Percentiles rank a stretch among this genome's conserved stretches.
Evolutionary conservation across 257 asterid species (phyloP).

Genomic region (Dorcoceras hygrometricum): DNA sequence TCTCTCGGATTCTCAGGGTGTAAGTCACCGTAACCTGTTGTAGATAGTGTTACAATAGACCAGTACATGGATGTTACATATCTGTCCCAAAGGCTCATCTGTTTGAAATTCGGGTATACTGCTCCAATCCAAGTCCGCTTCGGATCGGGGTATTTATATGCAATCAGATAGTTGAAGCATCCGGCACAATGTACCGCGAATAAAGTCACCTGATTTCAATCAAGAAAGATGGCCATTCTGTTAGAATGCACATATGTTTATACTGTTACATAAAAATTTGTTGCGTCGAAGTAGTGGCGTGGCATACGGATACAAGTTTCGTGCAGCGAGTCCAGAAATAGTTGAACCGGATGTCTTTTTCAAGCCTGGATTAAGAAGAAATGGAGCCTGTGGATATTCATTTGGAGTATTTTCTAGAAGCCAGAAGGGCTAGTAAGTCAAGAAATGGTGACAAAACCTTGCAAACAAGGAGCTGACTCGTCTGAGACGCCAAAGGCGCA

Average conservation of each 20-base stretch:
- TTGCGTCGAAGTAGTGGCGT: slow-evolving; percentile 9
- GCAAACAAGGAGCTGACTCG: slow-evolving; percentile 84
- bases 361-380: slow-evolving; percentile 49
- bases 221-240: neutral
- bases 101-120: slow-evolving; percentile 47
- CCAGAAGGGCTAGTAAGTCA: slow-evolving; percentile 13
- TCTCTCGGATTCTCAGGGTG: slow-evolving; percentile 84
- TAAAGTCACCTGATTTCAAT: slow-evolving; percentile 67
- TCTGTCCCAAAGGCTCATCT: slow-evolving; percentile 67
- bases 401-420: neutral
- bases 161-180: slow-evolving; percentile 85
- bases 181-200: slow-evolving; percentile 95
- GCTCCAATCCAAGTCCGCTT: slow-evolving; percentile 87
- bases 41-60: slow-evolving; percentile 94
- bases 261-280: too few relatives aligned
- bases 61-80: slow-evolving; percentile 83
- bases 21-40: slow-evolving; percentile 95
- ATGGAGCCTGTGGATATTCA: neutral
- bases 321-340: slow-evolving; percentile 92
- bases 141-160: slow-evolving; percentile 61
- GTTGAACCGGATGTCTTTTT: slow-evolving; percentile 87
- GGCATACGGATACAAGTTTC: slow-evolving; percentile 68
- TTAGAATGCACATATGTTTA: neutral
- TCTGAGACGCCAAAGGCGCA: slow-evolving; percentile 89
- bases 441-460: slow-evolving; percentile 36